Evolutionary conservation across 2,329 filamentous ascomycete genomes (phyloP).

Genomic region (Talaromyces sp.): DNA sequence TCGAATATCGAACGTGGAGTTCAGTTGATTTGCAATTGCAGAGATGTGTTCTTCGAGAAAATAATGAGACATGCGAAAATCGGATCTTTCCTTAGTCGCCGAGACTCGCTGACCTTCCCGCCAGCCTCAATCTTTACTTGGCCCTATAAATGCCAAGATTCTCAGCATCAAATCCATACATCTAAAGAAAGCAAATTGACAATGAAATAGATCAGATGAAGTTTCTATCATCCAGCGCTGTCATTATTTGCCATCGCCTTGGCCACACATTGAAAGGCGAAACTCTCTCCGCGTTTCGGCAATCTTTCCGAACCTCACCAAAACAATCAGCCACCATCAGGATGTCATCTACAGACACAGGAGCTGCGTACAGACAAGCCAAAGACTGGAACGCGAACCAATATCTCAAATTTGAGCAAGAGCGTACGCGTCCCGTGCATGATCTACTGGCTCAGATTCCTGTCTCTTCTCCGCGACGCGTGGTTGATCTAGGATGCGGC

Average conservation of each 20-base stretch:
- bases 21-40: not conserved
- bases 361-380: slow-evolving; percentile 5
- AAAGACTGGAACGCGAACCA: slow-evolving; percentile 55
- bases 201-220: not conserved
- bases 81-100: not conserved
- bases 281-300: slow-evolving; percentile 8
- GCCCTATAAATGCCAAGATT: not conserved
- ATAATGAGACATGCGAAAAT: not conserved
- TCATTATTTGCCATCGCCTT: not conserved
- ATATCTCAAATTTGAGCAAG: slow-evolving; percentile 55
- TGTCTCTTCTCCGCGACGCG: slow-evolving; percentile 38
- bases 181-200: not conserved
- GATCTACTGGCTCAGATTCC: slow-evolving; percentile 53
- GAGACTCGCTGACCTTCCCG: slow-evolving; percentile 9
- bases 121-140: not conserved
- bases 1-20: too few species aligned
- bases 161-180: not conserved
- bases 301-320: slow-evolving; percentile 5
- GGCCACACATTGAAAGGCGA: not conserved
- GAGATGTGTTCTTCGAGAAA: not conserved
- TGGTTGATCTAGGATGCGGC: slow-evolving; percentile 60
- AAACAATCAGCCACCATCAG: not conserved
- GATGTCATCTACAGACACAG: slow-evolving; percentile 9
- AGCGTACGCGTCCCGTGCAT: slow-evolving; percentile 53
- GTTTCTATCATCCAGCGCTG: not conserved